Percentiles rank a stretch among this genome's conserved stretches.
These are phyloP conservation scores for Globisporangium orthogonon DNA, from an alignment of 352 stramenopile genomes.

Conservation along the genomic window DNA sequence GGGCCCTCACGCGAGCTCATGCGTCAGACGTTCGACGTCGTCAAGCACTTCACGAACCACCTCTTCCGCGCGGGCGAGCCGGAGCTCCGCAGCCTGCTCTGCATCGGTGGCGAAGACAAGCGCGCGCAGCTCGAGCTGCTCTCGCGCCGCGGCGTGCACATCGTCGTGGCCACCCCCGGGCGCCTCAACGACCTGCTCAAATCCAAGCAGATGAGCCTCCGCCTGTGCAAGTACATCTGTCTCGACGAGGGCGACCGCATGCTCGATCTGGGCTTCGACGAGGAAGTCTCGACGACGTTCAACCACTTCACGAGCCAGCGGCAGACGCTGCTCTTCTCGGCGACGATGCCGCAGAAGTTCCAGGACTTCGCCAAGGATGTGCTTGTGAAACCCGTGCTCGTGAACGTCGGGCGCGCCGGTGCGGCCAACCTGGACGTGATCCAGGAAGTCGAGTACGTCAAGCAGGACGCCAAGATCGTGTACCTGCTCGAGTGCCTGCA, in stretches of 20 bases:
- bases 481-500: constrained; percentile 98
- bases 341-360: constrained; percentile 99
- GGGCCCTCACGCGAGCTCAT: constrained; percentile 96
- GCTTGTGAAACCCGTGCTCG: constrained; percentile 94
- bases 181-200: constrained; percentile 97
- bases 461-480: constrained; percentile 98
- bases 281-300: constrained; percentile 95
- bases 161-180: constrained; percentile 95
- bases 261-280: constrained; percentile 93
- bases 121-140: constrained; percentile 89
- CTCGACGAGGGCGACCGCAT: constrained; percentile 98
- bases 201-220: constrained; percentile 91
- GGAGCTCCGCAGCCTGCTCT: constrained; percentile 88
- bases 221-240: constrained; percentile 96
- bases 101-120: constrained; percentile 95
- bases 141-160: constrained; percentile 89
- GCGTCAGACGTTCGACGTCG: constrained; percentile 96
- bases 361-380: constrained; percentile 97
- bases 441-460: constrained; percentile 99
- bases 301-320: constrained; percentile 96
- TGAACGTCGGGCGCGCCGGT: constrained; percentile 98
- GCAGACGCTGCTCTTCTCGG: constrained; percentile 97
- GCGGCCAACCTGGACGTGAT: constrained; percentile 99
- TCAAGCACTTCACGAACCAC: constrained; percentile 89
- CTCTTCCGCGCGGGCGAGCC: constrained; percentile 70